Evolutionary conservation across 805 yeast species (phyloP).

Genomic region (Yamadazyma nakazawae): DNA sequence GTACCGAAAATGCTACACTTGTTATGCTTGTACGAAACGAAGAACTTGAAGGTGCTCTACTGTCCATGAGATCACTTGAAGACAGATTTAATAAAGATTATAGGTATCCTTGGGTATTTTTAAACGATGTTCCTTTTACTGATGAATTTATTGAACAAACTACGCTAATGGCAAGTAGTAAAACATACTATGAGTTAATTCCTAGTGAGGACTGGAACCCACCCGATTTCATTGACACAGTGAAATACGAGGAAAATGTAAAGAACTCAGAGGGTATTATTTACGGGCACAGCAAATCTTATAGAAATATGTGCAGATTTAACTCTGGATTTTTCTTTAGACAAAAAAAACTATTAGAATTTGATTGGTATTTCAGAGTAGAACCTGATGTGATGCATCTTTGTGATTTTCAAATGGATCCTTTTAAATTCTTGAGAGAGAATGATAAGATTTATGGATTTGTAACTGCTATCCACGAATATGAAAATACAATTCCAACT

Average conservation of each 20-base stretch:
- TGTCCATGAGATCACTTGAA: constrained; percentile 41
- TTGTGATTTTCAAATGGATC: constrained; percentile 58
- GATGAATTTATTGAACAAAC: constrained; percentile 41
- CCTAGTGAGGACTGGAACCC: constrained; percentile 41
- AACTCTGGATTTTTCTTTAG: constrained; percentile 62
- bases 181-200: constrained; percentile 39
- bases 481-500: constrained; percentile 50
- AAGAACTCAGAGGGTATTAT: constrained; percentile 24
- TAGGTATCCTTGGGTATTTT: constrained; percentile 43
- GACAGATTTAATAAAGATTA: constrained; percentile 40
- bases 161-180: constrained; percentile 42
- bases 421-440: constrained; percentile 41
- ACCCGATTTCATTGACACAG: constrained; percentile 32
- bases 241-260: constrained; percentile 25
- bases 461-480: constrained; percentile 48
- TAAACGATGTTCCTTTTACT: constrained; percentile 42
- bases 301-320: constrained; percentile 70
- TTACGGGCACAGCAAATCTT: constrained; percentile 49
- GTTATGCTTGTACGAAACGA: constrained; percentile 84
- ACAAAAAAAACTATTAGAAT: constrained; percentile 41
- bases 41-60: constrained; percentile 71
- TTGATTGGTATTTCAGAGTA: constrained; percentile 59
- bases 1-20: constrained; percentile 77
- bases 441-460: constrained; percentile 50
- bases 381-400: constrained; percentile 56